phyloP scores from a whole-genome alignment of 495 filamentous ascomycete genomes.

The Cercophora samala region DNA sequence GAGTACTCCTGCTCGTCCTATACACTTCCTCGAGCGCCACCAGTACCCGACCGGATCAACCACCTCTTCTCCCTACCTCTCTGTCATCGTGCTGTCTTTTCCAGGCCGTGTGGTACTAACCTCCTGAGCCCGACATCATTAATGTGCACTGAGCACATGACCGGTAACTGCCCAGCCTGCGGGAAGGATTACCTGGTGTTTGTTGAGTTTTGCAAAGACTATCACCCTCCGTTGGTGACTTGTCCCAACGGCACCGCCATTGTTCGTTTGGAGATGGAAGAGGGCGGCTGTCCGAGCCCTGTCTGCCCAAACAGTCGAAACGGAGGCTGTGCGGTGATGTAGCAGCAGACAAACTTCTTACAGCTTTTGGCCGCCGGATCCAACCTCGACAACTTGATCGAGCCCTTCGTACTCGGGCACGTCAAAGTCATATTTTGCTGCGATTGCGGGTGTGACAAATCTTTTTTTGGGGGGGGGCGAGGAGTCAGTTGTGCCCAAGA shows the following conservation, averaged over 20 bases:
- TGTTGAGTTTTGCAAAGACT: slow-evolving; percentile 48
- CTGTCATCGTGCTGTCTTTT: background rate
- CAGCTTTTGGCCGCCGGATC: slow-evolving; percentile 56
- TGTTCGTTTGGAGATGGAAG: slow-evolving; percentile 41
- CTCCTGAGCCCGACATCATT: slow-evolving; percentile 30
- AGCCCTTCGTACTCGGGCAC: slow-evolving; percentile 80
- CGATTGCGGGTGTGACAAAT: slow-evolving; percentile 75
- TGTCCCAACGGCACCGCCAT: slow-evolving; percentile 41
- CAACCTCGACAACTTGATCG: slow-evolving; percentile 84
- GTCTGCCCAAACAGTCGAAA: slow-evolving; percentile 50
- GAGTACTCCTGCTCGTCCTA: slow-evolving; percentile 11
- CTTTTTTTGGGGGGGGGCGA: slow-evolving; percentile 35
- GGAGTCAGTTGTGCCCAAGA: slow-evolving; percentile 22
- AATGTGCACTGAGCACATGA: slow-evolving; percentile 52
- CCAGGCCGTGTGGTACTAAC: background rate
- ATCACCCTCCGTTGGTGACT: slow-evolving; percentile 41
- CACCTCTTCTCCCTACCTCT: background rate
- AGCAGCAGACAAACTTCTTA: slow-evolving; percentile 31
- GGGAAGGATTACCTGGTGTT: slow-evolving; percentile 51
- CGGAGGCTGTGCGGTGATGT: slow-evolving; percentile 47
- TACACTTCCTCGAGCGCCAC: slow-evolving; percentile 2
- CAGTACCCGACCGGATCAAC: background rate
- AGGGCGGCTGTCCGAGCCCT: slow-evolving; percentile 47
- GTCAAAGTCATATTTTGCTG: slow-evolving; percentile 83
- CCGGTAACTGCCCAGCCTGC: slow-evolving; percentile 48